These are phyloP conservation scores for Cyclotella choctawhatcheeana DNA, from an alignment of 108 stramenopile species.

Conservation along the genomic window DNA sequence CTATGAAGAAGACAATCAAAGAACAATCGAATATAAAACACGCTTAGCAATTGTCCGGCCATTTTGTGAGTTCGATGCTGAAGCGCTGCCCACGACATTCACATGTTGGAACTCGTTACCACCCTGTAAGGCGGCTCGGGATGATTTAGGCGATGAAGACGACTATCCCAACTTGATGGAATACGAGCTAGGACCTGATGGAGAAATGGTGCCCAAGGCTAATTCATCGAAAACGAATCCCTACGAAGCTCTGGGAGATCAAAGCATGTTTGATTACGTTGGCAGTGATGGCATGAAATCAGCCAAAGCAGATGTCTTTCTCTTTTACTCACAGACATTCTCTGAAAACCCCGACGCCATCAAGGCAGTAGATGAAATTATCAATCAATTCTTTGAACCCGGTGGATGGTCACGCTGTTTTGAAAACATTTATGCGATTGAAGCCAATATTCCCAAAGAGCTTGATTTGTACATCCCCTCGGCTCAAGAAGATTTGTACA, in stretches of 20 bases:
- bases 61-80: constrained; percentile 72
- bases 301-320: constrained; percentile 66
- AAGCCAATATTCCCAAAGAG: constrained; percentile 66
- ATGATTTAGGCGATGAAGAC: constrained; percentile 56
- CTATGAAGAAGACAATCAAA: constrained; percentile 11
- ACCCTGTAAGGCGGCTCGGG: constrained; percentile 60
- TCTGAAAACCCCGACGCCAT: constrained; percentile 63
- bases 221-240: constrained; percentile 23
- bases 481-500: constrained; percentile 61
- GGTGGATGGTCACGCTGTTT: constrained; percentile 73
- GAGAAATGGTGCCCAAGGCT: constrained; percentile 19
- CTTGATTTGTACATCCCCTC: constrained; percentile 57
- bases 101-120: constrained; percentile 62
- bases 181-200: constrained; percentile 23
- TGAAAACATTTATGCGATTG: constrained; percentile 67
- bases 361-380: constrained; percentile 61
- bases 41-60: constrained; percentile 62
- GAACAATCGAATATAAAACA: constrained; percentile 38
- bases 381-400: constrained; percentile 64
- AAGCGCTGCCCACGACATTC: constrained; percentile 63
- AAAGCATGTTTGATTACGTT: constrained; percentile 51
- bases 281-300: constrained; percentile 56
- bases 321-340: constrained; percentile 74
- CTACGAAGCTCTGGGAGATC: constrained; percentile 6
- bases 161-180: constrained; percentile 29